Conservation (phyloP, 2,329 filamentous ascomycete genomes). For the Alternaria sp. region DNA sequence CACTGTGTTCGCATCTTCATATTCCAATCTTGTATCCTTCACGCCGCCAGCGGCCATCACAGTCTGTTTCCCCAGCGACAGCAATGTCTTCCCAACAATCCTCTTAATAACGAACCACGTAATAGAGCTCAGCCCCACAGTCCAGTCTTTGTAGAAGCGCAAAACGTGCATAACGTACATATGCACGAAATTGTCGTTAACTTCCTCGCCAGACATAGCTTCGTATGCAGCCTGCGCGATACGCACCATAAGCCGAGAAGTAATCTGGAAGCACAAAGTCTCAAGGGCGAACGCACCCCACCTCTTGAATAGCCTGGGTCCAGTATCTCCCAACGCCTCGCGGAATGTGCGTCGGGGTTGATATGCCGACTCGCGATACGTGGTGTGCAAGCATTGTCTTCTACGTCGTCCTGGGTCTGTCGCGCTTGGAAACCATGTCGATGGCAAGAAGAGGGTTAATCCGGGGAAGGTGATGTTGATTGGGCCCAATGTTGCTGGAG, state of each 20-base stretch:
- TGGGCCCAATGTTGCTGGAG: neutral
- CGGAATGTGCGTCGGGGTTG: neutral
- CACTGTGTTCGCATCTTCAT: neutral
- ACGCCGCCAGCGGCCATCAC: neutral
- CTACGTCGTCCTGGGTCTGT: neutral
- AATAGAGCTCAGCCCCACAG: neutral
- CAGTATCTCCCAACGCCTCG: neutral
- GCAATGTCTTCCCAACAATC: no score
- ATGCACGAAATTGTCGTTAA: neutral
- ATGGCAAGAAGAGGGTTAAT: neutral
- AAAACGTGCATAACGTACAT: neutral
- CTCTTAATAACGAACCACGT: neutral
- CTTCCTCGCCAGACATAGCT: neutral
- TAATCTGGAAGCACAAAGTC: neutral
- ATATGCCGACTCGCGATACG: neutral
- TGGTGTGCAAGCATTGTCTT: neutral
- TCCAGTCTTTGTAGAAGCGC: conserved; percentile 1
- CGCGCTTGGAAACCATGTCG: neutral
- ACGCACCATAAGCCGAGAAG: neutral
- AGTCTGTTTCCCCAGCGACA: neutral
- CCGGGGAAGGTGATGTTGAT: neutral
- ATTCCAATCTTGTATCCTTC: neutral
- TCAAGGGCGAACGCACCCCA: neutral
- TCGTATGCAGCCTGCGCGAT: neutral
- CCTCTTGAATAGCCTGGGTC: neutral